Conservation (phyloP, 2,329 filamentous ascomycete genomes). For the Alternaria infectoria region DNA sequence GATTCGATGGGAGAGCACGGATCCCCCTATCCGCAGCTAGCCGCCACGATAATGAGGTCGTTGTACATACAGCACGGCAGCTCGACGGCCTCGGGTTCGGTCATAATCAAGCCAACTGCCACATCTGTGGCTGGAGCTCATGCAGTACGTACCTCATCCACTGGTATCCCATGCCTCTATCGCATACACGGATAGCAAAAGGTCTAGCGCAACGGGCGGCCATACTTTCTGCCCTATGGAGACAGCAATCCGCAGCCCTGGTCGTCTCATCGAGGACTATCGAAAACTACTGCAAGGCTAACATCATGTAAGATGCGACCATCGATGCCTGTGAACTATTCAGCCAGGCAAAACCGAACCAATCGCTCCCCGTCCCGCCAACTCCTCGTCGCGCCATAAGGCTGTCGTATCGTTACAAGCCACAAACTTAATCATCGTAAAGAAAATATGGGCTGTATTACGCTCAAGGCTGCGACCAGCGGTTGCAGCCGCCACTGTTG, state of each 20-base stretch:
- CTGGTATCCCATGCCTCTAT: background rate
- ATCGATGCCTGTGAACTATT: background rate
- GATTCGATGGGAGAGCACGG: background rate
- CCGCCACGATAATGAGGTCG: background rate
- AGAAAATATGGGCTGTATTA: constrained; percentile 7
- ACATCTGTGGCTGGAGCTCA: constrained; percentile 2
- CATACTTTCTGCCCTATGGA: constrained; percentile 4
- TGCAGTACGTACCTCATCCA: background rate
- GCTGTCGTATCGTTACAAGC: constrained; percentile 14
- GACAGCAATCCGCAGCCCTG: constrained; percentile 1
- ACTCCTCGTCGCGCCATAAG: background rate
- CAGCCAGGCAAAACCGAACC: constrained; percentile 9
- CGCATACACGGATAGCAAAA: constrained; percentile 1
- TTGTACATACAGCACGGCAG: background rate
- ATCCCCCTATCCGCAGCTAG: background rate
- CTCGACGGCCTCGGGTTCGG: background rate
- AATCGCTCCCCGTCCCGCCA: constrained; percentile 1
- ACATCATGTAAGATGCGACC: constrained; percentile 5
- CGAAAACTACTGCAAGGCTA: constrained; percentile 14
- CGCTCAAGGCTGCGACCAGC: constrained; percentile 13
- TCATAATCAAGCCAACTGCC: background rate
- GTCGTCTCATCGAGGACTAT: constrained; percentile 6
- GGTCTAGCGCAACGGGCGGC: constrained; percentile 1
- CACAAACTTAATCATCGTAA: constrained; percentile 23
- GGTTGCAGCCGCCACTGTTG: constrained; percentile 12